Conservation (phyloP, 352 stramenopile genomes). For the Globisporangium emineosum region DNA sequence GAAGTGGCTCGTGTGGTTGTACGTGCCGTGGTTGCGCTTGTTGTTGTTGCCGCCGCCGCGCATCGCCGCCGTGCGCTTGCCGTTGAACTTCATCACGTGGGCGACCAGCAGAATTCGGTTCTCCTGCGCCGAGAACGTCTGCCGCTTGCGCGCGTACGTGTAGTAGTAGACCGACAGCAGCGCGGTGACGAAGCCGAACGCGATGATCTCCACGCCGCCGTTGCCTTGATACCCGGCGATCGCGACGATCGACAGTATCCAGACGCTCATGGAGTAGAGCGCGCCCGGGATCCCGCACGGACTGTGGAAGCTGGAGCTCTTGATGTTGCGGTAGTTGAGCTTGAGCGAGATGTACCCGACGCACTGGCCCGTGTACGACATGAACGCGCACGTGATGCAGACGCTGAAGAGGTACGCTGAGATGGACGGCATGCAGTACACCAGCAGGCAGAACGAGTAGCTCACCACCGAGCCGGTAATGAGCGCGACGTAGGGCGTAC, state of each 20-base stretch:
- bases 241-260: conserved; percentile 10
- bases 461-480: conserved; percentile 23
- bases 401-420: background rate
- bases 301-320: conserved; percentile 20
- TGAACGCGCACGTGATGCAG: conserved; percentile 4
- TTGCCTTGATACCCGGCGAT: conserved; percentile 19
- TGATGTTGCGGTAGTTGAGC: conserved; percentile 24
- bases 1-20: too few relatives aligned
- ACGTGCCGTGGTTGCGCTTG: too few relatives aligned
- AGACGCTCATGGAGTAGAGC: conserved; percentile 22
- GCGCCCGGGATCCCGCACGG: conserved; percentile 20
- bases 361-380: conserved; percentile 16
- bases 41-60: too few relatives aligned
- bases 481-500: conserved; percentile 25
- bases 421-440: conserved; percentile 20
- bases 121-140: conserved; percentile 25
- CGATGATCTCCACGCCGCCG: background rate
- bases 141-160: conserved; percentile 16
- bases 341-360: conserved; percentile 28
- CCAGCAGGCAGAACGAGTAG: conserved; percentile 32
- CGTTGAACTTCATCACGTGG: conserved; percentile 28
- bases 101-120: conserved; percentile 24
- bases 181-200: conserved; percentile 2
- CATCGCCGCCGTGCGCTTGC: background rate
- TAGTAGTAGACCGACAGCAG: conserved; percentile 20